These are phyloP conservation scores for Talinum fruticosum DNA, from an alignment of 148 eudicot genomes.

Conservation along the genomic window DNA sequence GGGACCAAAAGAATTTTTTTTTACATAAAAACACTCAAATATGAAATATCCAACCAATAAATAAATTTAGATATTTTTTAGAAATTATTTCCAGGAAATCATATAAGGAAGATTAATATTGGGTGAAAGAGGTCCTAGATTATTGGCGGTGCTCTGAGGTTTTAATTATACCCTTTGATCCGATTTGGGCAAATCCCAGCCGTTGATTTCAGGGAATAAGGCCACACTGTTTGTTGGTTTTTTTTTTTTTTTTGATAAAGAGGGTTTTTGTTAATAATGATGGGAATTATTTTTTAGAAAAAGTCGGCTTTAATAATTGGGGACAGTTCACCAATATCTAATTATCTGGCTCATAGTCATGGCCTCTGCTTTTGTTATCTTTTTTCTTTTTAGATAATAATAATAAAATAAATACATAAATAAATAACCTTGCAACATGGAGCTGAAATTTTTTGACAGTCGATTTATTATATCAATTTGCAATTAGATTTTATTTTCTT, in stretches of 20 bases:
- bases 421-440: no score
- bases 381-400: neutral
- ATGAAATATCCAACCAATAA: constrained; percentile 15
- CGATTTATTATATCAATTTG: neutral
- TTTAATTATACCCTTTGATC: constrained; percentile 14
- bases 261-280: neutral
- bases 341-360: neutral
- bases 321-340: constrained; percentile 24
- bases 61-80: neutral
- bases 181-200: neutral
- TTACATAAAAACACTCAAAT: neutral
- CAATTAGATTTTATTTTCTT: no score
- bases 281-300: neutral
- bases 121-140: neutral
- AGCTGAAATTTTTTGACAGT: no score
- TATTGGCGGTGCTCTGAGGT: neutral
- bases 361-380: constrained; percentile 16
- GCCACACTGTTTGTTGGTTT: neutral
- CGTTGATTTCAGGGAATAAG: constrained; percentile 1
- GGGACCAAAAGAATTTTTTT: constrained; percentile 11
- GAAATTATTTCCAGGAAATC: neutral
- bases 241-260: no score
- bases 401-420: no score
- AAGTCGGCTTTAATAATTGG: constrained; percentile 23
- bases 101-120: neutral